A percentile compares a stretch with the other conserved stretches of the same genome.
phyloP scores from a whole-genome alignment of 2,329 filamentous ascomycete species.

The Cladosporium oxysporum region DNA sequence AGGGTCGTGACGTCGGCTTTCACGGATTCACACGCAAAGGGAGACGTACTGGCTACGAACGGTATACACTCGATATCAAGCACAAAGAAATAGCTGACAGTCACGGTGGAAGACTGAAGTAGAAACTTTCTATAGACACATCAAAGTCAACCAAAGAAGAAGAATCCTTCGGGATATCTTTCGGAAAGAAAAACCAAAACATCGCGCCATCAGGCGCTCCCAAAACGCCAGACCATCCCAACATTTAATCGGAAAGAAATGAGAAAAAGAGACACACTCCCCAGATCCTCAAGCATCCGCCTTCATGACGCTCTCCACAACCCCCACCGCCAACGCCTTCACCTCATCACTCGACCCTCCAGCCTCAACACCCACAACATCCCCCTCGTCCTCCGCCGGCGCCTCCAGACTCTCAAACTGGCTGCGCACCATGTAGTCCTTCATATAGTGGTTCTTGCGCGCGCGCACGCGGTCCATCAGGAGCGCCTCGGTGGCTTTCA shows the following conservation, averaged over 20 bases:
- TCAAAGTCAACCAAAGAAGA: not conserved
- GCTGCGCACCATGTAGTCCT: conserved; percentile 89
- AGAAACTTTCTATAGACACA: not conserved
- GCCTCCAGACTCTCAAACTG: conserved; percentile 88
- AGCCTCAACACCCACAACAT: conserved; percentile 51
- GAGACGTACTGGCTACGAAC: not conserved
- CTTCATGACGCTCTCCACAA: conserved; percentile 42
- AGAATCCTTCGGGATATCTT: conserved; percentile 5
- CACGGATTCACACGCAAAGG: not conserved
- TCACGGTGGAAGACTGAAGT: not conserved
- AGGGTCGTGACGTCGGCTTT: not conserved
- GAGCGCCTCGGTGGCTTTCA: conserved; percentile 73
- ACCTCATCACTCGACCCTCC: conserved; percentile 45
- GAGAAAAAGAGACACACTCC: not conserved
- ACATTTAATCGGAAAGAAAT: not conserved
- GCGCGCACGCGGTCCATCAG: conserved; percentile 73
- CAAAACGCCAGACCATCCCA: not conserved
- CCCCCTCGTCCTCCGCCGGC: conserved; percentile 60
- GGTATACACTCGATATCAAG: not conserved
- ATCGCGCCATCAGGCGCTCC: not conserved
- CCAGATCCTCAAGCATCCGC: not conserved
- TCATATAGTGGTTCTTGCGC: conserved; percentile 90
- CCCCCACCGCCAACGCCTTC: conserved; percentile 40
- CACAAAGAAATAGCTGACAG: not conserved
- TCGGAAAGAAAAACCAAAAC: not conserved